Evolutionary conservation across 2,329 filamentous ascomycete species (phyloP).

Genomic region (Hypoxylon sp.): DNA sequence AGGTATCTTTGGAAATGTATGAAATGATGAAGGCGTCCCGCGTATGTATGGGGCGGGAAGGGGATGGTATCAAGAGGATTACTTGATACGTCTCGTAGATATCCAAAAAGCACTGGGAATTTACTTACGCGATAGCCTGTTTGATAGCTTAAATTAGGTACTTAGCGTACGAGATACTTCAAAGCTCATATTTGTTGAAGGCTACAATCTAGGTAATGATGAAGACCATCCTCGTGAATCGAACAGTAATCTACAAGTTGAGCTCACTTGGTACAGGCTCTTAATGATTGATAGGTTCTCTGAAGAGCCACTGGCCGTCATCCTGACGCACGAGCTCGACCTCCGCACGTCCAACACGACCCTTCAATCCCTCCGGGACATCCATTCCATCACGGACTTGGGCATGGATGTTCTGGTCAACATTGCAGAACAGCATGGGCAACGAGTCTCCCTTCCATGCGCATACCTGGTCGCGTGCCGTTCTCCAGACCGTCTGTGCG

Average conservation of each 20-base stretch:
- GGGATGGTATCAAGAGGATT: not conserved
- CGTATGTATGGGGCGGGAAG: not conserved
- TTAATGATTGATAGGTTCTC: conserved; percentile 35
- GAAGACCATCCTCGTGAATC: not conserved
- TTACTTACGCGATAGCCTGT: not conserved
- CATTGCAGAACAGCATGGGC: conserved; percentile 58
- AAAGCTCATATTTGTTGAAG: not conserved
- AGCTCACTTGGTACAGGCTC: not conserved
- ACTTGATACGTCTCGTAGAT: not conserved
- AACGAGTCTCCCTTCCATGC: conserved; percentile 59
- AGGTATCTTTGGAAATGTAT: not conserved
- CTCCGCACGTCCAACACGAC: conserved; percentile 53
- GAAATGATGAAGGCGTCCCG: not conserved
- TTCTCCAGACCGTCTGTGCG: conserved; percentile 55
- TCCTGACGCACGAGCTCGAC: conserved; percentile 55
- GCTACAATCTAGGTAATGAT: conserved; percentile 10
- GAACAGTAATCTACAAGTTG: not conserved
- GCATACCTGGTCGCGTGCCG: conserved; percentile 55
- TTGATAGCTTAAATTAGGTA: not conserved
- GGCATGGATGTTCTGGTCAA: conserved; percentile 54
- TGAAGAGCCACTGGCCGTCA: conserved; percentile 58
- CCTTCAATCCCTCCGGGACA: conserved; percentile 55
- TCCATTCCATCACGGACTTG: conserved; percentile 56
- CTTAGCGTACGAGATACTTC: not conserved
- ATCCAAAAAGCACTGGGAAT: conserved; percentile 1